These are phyloP conservation scores for Lasiosphaeria miniovina DNA, from an alignment of 495 filamentous ascomycete species.

Conservation along the genomic window DNA sequence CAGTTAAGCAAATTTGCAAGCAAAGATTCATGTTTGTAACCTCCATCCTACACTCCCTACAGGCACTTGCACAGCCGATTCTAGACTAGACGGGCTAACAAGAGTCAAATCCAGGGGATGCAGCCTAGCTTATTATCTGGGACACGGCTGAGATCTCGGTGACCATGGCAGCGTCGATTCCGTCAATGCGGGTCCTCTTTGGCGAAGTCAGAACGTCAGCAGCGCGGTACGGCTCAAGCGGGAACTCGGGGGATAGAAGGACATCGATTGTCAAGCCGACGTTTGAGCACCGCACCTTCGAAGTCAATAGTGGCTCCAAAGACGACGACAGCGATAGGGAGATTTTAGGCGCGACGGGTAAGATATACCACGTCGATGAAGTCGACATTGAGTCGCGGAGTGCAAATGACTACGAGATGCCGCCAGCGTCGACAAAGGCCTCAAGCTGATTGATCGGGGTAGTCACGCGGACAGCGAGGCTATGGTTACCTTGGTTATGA, in stretches of 20 bases:
- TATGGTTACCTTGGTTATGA: no score
- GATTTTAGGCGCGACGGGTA: slow-evolving; percentile 1
- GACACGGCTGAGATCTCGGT: slow-evolving; percentile 21
- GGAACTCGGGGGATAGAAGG: not conserved
- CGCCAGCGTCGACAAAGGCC: no score
- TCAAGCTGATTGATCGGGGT: no score
- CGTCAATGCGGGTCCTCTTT: slow-evolving; percentile 21
- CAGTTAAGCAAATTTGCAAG: slow-evolving; percentile 3
- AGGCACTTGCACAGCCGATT: not conserved
- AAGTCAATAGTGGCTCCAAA: not conserved
- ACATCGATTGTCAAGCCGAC: not conserved
- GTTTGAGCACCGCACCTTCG: not conserved
- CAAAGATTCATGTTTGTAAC: slow-evolving; percentile 8
- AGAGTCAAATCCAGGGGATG: slow-evolving; percentile 4
- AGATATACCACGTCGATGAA: slow-evolving; percentile 6
- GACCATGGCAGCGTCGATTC: slow-evolving; percentile 25
- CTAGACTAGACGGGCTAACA: not conserved
- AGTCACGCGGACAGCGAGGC: no score
- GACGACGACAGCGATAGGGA: slow-evolving; percentile 7
- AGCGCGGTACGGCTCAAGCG: not conserved
- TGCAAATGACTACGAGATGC: slow-evolving; percentile 1
- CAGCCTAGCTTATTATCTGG: slow-evolving; percentile 6
- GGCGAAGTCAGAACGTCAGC: slow-evolving; percentile 13
- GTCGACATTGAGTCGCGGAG: slow-evolving; percentile 4
- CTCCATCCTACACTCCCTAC: not conserved